Evolutionary conservation across 352 stramenopile species (phyloP).

Genomic region (Blastocystis sp.): DNA sequence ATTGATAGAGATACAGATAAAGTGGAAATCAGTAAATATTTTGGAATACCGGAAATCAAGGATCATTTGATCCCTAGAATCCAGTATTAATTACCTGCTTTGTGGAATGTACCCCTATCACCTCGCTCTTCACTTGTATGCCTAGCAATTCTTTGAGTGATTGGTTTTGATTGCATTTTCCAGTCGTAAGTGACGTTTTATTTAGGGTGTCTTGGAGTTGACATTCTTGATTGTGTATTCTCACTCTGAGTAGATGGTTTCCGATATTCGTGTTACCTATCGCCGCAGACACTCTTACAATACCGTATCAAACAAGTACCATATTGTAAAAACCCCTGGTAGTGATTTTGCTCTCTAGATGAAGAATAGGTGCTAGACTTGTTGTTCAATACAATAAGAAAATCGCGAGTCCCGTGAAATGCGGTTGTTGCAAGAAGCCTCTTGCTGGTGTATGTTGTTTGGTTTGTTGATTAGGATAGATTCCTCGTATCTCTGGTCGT

Average conservation of each 20-base stretch:
- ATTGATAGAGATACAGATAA: constrained; percentile 11
- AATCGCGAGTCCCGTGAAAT: constrained; percentile 82
- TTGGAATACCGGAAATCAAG: background rate
- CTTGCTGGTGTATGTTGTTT: constrained; percentile 71
- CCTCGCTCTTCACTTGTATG: background rate
- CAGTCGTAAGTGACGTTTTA: background rate
- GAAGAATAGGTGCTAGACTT: constrained; percentile 75
- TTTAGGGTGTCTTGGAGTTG: background rate
- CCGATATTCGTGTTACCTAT: constrained; percentile 88
- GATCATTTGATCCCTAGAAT: background rate
- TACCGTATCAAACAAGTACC: constrained; percentile 84
- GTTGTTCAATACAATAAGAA: constrained; percentile 88
- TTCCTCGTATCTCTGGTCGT: constrained; percentile 65
- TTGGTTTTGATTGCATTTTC: background rate
- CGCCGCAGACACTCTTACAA: constrained; percentile 89
- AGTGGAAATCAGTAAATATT: background rate
- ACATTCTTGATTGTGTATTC: background rate
- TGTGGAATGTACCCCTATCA: background rate
- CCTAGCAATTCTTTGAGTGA: constrained; percentile 3
- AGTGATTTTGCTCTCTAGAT: constrained; percentile 63
- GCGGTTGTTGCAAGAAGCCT: constrained; percentile 86
- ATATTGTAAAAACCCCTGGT: constrained; percentile 89
- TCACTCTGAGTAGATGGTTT: constrained; percentile 71
- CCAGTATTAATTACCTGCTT: background rate
- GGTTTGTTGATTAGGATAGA: constrained; percentile 8